phyloP scores from a whole-genome alignment of 805 yeast genomes.

The Suhomyces sp. region DNA sequence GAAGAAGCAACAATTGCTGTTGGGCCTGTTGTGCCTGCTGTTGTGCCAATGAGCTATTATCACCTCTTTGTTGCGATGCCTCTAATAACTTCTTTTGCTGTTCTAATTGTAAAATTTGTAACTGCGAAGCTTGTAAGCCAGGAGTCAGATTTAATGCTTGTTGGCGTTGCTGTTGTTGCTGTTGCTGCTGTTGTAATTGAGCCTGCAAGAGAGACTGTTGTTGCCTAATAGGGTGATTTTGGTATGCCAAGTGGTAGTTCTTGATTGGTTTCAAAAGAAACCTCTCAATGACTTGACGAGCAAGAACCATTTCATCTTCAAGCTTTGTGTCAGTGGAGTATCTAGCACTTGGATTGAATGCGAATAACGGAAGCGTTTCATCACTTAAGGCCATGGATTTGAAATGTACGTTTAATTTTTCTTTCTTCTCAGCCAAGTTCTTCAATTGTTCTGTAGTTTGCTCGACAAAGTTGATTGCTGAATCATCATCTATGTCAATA shows the following conservation, averaged over 20 bases:
- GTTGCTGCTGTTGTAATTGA: constrained; percentile 27
- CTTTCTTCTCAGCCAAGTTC: constrained; percentile 33
- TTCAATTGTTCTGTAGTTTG: constrained; percentile 44
- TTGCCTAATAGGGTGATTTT: constrained; percentile 40
- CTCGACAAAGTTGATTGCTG: constrained; percentile 48
- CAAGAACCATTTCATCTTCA: constrained; percentile 34
- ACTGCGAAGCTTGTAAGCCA: constrained; percentile 14
- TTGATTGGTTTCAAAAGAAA: constrained; percentile 41
- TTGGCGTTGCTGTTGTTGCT: constrained; percentile 24
- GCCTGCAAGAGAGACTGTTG: constrained; percentile 30
- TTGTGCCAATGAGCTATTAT: constrained; percentile 10
- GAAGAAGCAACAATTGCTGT: constrained; percentile 7
- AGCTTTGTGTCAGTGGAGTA: constrained; percentile 31
- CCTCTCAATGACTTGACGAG: constrained; percentile 41
- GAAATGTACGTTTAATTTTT: constrained; percentile 40
- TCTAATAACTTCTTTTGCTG: constrained; percentile 20
- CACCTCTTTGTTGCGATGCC: constrained; percentile 7
- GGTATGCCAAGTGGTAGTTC: constrained; percentile 45
- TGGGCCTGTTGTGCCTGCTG: constrained; percentile 13
- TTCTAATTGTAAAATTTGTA: constrained; percentile 33
- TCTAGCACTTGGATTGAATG: constrained; percentile 36
- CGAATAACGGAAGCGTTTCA: constrained; percentile 45
- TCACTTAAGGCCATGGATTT: constrained; percentile 21
- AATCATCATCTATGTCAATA: constrained; percentile 44
- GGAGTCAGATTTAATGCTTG: constrained; percentile 20